A percentile compares a stretch with the other conserved stretches of the same genome.
phyloP scores from a whole-genome alignment of 129 eudicot genomes.

The Helichrysum umbraculigerum region DNA sequence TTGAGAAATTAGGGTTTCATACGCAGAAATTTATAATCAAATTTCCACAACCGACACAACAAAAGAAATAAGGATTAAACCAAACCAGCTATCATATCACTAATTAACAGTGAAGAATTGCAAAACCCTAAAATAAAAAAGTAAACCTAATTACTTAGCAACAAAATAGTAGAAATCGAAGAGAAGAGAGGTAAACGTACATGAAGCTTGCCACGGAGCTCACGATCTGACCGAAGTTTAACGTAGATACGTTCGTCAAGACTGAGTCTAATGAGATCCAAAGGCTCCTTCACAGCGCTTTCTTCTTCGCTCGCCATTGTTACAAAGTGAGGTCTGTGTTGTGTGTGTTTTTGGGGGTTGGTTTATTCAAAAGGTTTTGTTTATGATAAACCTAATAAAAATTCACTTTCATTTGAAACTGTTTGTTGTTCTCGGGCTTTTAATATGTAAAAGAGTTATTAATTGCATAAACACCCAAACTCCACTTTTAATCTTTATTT shows the following conservation, averaged over 20 bases:
- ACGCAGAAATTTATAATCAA: not conserved
- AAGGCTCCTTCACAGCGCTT: slow-evolving; percentile 96
- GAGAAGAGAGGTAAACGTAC: slow-evolving; percentile 33
- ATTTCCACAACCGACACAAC: not conserved
- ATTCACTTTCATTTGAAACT: not conserved
- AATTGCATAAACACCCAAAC: too few species aligned
- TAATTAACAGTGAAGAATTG: not conserved
- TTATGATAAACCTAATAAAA: slow-evolving; percentile 25
- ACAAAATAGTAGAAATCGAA: not conserved
- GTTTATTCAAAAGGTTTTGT: not conserved
- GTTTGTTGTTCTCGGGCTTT: too few species aligned
- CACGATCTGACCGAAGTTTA: slow-evolving; percentile 97
- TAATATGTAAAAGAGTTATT: too few species aligned
- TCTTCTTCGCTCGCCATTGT: slow-evolving; percentile 83
- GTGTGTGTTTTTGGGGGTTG: not conserved
- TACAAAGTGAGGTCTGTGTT: not conserved
- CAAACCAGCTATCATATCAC: not conserved
- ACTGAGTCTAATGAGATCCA: slow-evolving; percentile 94
- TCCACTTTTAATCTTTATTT: too few species aligned
- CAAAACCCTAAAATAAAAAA: slow-evolving; percentile 6
- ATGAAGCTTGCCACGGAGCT: slow-evolving; percentile 98
- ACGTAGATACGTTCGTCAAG: slow-evolving; percentile 98
- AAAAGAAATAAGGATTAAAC: not conserved
- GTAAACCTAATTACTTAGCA: not conserved
- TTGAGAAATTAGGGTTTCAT: slow-evolving; percentile 21